phyloP scores from a whole-genome alignment of 2,329 filamentous ascomycete species.

The Cryphonectria carpinicola region DNA sequence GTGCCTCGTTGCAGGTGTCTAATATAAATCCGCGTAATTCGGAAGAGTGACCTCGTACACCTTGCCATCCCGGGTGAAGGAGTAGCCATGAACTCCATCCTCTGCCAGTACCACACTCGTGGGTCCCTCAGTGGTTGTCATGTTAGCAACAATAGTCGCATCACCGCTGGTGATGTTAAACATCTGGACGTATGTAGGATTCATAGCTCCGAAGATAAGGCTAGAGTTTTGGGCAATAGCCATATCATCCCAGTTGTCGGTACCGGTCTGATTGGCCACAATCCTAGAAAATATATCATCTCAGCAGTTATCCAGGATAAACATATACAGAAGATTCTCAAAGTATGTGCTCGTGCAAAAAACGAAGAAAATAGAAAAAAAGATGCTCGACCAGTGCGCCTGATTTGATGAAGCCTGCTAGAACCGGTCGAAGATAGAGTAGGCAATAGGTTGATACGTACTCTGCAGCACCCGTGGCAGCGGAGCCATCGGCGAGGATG shows the following conservation, averaged over 20 bases:
- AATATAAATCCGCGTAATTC: background rate
- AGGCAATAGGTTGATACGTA: background rate
- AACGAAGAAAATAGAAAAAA: too few relatives aligned
- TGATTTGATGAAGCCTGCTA: background rate
- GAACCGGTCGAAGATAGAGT: background rate
- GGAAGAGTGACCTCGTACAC: conserved; percentile 8
- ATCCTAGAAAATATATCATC: background rate
- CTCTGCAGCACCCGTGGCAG: conserved; percentile 13
- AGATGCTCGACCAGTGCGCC: background rate
- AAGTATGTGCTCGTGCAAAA: background rate
- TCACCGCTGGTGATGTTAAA: conserved; percentile 13
- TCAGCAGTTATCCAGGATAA: background rate
- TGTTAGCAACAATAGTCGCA: conserved; percentile 8
- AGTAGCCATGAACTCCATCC: conserved; percentile 11
- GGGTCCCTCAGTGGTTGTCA: conserved; percentile 8
- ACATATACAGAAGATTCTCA: background rate
- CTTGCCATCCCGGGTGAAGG: background rate
- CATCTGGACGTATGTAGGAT: conserved; percentile 8
- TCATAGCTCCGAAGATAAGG: conserved; percentile 14
- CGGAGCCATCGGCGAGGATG: conserved; percentile 14
- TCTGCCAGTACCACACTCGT: conserved; percentile 18
- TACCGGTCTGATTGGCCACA: conserved; percentile 2
- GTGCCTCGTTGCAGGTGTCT: background rate
- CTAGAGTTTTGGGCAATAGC: conserved; percentile 10
- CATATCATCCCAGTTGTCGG: conserved; percentile 20